Evolutionary conservation across 2,329 filamentous ascomycete species (phyloP).

Genomic region (Calycina marina): DNA sequence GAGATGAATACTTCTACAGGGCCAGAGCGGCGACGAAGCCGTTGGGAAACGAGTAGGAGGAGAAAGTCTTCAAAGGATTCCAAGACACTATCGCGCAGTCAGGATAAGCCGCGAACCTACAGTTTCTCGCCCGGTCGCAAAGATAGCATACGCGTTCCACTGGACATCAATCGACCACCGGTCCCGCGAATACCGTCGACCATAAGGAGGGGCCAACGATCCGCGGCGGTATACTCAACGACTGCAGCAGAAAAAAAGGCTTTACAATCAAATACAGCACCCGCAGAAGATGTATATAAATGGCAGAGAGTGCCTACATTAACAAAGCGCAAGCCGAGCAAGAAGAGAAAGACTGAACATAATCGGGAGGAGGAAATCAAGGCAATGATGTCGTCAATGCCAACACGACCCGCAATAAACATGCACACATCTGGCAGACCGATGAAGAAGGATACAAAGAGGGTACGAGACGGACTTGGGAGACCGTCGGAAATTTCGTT

Average conservation of each 20-base stretch:
- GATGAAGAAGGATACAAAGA: constrained; percentile 49
- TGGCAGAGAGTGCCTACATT: constrained; percentile 37
- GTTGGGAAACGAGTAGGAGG: constrained; percentile 17
- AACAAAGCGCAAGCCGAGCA: constrained; percentile 62
- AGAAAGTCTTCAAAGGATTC: constrained; percentile 22
- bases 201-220: constrained; percentile 12
- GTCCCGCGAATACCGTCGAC: constrained; percentile 17
- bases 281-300: constrained; percentile 15
- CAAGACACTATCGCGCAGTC: constrained; percentile 26
- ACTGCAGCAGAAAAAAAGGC: constrained; percentile 4
- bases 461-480: constrained; percentile 40
- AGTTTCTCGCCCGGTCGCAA: constrained; percentile 48
- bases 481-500: constrained; percentile 51
- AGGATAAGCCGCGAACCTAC: constrained; percentile 35
- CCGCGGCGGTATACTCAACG: constrained; percentile 9
- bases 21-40: constrained; percentile 23
- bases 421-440: constrained; percentile 44
- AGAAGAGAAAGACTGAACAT: constrained; percentile 59
- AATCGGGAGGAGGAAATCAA: constrained; percentile 78
- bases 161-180: constrained; percentile 17
- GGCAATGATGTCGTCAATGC: constrained; percentile 60
- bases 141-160: constrained; percentile 34
- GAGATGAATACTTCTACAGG: constrained; percentile 7
- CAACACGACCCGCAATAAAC: constrained; percentile 46
- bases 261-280: constrained; percentile 14